Evolutionary conservation across 2,329 filamentous ascomycete genomes (phyloP), one percentile per base, ranked within the genome.

Genomic region (Boeremia exigua): DNA sequence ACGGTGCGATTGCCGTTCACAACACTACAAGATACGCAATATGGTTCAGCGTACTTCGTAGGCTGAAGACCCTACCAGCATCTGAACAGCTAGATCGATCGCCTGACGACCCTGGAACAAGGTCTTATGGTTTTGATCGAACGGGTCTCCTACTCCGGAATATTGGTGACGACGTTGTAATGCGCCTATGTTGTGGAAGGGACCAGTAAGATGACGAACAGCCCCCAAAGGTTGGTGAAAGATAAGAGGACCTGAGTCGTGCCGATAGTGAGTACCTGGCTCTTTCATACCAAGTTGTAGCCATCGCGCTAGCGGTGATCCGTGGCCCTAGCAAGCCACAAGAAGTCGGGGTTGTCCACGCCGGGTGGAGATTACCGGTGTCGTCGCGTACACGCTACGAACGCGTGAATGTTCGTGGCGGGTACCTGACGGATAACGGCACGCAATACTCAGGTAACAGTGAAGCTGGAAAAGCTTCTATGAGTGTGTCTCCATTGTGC

Each of bases 311-410:
- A 56, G 38, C 45, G n/a, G 30, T 32, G 43, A 29, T 23, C 47
- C 33, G 27, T 17, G 46, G 27, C 33, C 58, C 47, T 55, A 50
- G 43, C 60, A 59, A 46, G 40, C 49, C 50, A 37, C 40, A 14
- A 50, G 44, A 34, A 19, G 34, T 49, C 43, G 42, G 54, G 29
- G 38, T 27, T 45, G 32, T 49, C 37, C 46, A 52, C 50, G 42
- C 45, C 45, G 28, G 40, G 54, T 59, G 58, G 59, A 61, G 48
- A 60, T 62, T 59, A 39, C 49, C 46, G 30, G 36, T 33, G 29
- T 34, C 30, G 19, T 46, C 36, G 34, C 46, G 46, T 36, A 36
- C 48, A 48, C 50, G 47, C 50, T 37, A 53, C 48, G 37, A 32
- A 52, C 14, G 32, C 51, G 38, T 49, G 37, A 45, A 53, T 36